Percentiles rank a stretch among this genome's conserved stretches.
These are phyloP conservation scores for Dactylellina drechsleri DNA, from an alignment of 2,329 filamentous ascomycete genomes.

Conservation along the genomic window DNA sequence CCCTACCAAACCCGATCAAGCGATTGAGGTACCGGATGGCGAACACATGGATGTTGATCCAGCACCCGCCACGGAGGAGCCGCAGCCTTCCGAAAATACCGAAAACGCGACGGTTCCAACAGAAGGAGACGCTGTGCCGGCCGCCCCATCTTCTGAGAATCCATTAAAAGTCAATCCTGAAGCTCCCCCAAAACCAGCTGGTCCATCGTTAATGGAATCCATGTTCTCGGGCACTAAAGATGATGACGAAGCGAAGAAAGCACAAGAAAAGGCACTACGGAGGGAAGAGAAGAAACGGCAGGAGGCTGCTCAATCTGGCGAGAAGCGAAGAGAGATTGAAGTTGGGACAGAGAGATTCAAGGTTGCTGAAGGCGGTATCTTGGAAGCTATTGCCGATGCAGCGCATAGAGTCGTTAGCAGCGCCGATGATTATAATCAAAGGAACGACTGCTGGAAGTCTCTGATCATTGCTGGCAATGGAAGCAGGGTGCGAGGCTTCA, in stretches of 20 bases:
- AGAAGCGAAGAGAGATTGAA: conserved; percentile 74
- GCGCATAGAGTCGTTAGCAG: conserved; percentile 85
- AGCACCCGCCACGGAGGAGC: conserved; percentile 37
- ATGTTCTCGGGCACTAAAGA: conserved; percentile 52
- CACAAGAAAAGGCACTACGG: conserved; percentile 59
- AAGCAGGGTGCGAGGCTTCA: conserved; percentile 77
- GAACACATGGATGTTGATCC: conserved; percentile 58
- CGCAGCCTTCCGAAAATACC: conserved; percentile 57
- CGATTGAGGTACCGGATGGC: conserved; percentile 60
- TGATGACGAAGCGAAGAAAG: conserved; percentile 53
- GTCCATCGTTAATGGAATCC: conserved; percentile 36
- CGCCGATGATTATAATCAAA: conserved; percentile 84
- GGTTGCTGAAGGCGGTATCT: conserved; percentile 74
- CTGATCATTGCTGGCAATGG: conserved; percentile 93
- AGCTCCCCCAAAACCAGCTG: conserved; percentile 49
- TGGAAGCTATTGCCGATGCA: conserved; percentile 84
- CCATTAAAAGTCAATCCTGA: conserved; percentile 57
- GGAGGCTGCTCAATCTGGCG: conserved; percentile 61
- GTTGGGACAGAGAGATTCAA: conserved; percentile 80
- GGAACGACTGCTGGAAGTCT: conserved; percentile 89
- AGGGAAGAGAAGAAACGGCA: conserved; percentile 65
- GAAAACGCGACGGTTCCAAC: conserved; percentile 57
- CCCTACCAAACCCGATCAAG: conserved; percentile 58
- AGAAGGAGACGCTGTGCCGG: conserved; percentile 54
- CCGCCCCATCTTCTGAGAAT: conserved; percentile 28